These are phyloP conservation scores for Sambucus nigra DNA, from an alignment of 129 eudicot species.

Conservation along the genomic window DNA sequence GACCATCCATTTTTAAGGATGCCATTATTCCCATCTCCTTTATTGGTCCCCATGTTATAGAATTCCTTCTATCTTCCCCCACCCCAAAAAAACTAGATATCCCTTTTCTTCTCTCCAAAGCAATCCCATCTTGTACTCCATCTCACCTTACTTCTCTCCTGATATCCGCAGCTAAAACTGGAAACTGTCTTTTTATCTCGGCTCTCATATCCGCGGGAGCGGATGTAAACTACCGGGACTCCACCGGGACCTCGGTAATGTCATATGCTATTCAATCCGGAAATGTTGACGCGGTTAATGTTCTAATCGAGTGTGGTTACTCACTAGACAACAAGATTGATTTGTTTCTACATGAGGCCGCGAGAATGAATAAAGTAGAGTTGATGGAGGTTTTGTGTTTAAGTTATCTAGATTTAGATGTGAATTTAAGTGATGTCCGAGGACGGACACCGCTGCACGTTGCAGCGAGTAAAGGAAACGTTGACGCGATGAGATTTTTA, in stretches of 20 bases:
- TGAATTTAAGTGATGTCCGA: slow-evolving; percentile 30
- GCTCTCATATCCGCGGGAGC: slow-evolving; percentile 38
- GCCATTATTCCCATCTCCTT: slow-evolving; percentile 43
- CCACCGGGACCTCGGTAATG: slow-evolving; percentile 28
- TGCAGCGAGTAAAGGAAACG: slow-evolving; percentile 36
- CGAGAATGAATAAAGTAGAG: slow-evolving; percentile 35
- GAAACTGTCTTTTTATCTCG: slow-evolving; percentile 24
- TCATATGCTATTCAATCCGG: slow-evolving; percentile 41
- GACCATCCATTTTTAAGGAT: slow-evolving; percentile 51
- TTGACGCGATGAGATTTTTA: slow-evolving; percentile 42
- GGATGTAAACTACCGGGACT: slow-evolving; percentile 31
- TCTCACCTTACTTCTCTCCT: slow-evolving; percentile 31
- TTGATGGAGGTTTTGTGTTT: slow-evolving; percentile 50
- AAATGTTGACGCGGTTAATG: slow-evolving; percentile 28
- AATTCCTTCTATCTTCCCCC: slow-evolving; percentile 29
- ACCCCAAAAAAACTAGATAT: slow-evolving; percentile 15
- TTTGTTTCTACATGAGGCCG: slow-evolving; percentile 42
- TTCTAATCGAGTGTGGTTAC: slow-evolving; percentile 37
- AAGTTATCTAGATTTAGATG: slow-evolving; percentile 41
- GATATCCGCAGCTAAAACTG: slow-evolving; percentile 23
- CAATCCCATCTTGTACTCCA: slow-evolving; percentile 27
- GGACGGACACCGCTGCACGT: slow-evolving; percentile 58
- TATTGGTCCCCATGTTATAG: slow-evolving; percentile 44
- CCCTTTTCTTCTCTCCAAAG: slow-evolving; percentile 26
- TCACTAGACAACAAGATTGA: slow-evolving; percentile 33